Evolutionary conservation across 768 basidiomycete species (phyloP).

Genomic region (Collybia mongolica): DNA sequence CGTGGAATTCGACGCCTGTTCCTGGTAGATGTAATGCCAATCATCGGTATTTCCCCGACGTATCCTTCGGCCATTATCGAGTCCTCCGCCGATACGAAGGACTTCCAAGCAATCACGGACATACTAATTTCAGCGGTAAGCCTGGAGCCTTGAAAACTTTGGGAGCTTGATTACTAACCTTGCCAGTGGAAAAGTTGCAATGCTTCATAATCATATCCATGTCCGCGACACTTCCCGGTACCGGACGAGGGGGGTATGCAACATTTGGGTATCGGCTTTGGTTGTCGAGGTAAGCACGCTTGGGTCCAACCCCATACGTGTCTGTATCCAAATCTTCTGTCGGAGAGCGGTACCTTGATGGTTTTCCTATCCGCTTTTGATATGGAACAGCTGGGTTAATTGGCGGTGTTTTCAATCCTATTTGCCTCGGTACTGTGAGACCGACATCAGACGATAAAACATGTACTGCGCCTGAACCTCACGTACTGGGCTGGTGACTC

Average conservation of each 20-base stretch:
- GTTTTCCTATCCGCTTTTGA: constrained; percentile 41
- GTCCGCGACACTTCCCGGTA: constrained; percentile 81
- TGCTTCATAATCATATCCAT: constrained; percentile 84
- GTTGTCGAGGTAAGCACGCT: constrained; percentile 73
- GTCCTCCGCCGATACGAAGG: constrained; percentile 78
- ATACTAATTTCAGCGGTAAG: constrained; percentile 47
- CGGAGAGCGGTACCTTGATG: constrained; percentile 48
- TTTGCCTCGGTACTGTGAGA: constrained; percentile 56
- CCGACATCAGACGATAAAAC: constrained; percentile 4
- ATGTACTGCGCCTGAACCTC: constrained; percentile 1
- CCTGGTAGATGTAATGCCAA: constrained; percentile 82
- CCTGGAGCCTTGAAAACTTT: not conserved
- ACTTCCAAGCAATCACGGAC: constrained; percentile 96
- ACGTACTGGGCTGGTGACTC: constrained; percentile 64
- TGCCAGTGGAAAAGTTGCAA: constrained; percentile 77
- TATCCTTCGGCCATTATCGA: constrained; percentile 74
- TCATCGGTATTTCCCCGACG: constrained; percentile 71
- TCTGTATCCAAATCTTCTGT: constrained; percentile 41
- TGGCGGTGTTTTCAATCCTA: constrained; percentile 55
- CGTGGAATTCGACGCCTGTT: constrained; percentile 37
- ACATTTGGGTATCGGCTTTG: constrained; percentile 56
- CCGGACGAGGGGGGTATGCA: constrained; percentile 83
- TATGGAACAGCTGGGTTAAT: constrained; percentile 68
- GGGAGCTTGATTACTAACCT: constrained; percentile 39
- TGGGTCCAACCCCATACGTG: constrained; percentile 69